Conservation (phyloP, 2,329 filamentous ascomycete species). For the Ophidiomyces ophidiicola region DNA sequence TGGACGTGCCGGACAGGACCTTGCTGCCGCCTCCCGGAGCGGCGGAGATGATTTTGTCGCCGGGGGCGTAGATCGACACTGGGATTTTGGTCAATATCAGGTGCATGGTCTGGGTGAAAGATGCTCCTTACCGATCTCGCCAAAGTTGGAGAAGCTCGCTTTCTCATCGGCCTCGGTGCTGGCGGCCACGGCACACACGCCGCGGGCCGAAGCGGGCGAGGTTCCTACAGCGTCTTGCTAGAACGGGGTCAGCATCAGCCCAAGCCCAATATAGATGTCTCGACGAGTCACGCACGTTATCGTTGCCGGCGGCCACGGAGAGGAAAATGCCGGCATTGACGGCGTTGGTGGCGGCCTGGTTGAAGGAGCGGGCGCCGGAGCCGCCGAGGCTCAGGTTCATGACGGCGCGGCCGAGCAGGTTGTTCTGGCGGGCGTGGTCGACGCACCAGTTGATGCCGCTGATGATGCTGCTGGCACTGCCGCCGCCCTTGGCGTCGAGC, state of each 20-base stretch:
- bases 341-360: constrained; percentile 28
- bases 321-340: constrained; percentile 29
- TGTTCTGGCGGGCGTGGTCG: constrained; percentile 24
- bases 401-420: constrained; percentile 20
- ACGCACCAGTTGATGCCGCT: constrained; percentile 37
- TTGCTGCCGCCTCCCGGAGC: constrained; percentile 40
- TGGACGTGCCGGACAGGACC: constrained; percentile 28
- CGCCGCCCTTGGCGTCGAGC: constrained; percentile 36
- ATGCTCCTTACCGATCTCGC: constrained; percentile 23
- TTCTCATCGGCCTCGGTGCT: constrained; percentile 24
- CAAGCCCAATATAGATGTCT: neutral
- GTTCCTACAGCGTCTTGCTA: constrained; percentile 5
- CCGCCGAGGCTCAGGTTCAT: constrained; percentile 31
- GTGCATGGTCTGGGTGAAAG: neutral
- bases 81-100: neutral
- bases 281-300: constrained; percentile 22
- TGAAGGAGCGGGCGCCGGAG: constrained; percentile 25
- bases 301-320: constrained; percentile 34
- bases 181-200: constrained; percentile 34
- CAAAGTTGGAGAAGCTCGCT: constrained; percentile 33
- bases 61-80: constrained; percentile 48
- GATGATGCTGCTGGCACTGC: constrained; percentile 37
- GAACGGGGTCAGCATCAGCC: neutral
- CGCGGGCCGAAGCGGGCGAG: constrained; percentile 29
- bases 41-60: constrained; percentile 40